A percentile compares a stretch with the other conserved stretches of the same genome.
Conservation (phyloP, 2,329 filamentous ascomycete species). For the Arthrobotrys pseudoclavata region DNA sequence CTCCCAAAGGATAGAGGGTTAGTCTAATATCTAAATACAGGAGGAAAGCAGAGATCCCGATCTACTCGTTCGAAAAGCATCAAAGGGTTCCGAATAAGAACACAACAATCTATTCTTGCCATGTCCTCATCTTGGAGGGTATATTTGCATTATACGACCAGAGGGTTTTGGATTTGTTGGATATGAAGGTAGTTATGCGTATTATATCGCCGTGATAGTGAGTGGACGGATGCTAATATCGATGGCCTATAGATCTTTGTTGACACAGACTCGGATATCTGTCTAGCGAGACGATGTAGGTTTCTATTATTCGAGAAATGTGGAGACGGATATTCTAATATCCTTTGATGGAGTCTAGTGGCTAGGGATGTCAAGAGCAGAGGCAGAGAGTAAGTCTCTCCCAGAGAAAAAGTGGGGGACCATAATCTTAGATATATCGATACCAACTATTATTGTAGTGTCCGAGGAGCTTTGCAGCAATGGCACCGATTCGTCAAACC, state of each 20-base stretch:
- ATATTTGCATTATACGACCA: conserved; percentile 95
- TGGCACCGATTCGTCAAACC: conserved; percentile 98
- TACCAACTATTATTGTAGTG: conserved; percentile 64
- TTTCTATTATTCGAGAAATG: neutral
- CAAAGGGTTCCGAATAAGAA: conserved; percentile 79
- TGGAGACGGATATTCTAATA: conserved; percentile 20
- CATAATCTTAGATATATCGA: neutral
- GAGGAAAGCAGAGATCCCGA: conserved; percentile 87
- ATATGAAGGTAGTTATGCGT: conserved; percentile 79
- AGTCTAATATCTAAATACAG: conserved; percentile 67
- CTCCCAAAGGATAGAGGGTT: conserved; percentile 34
- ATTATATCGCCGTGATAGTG: neutral
- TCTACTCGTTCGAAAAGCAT: conserved; percentile 94
- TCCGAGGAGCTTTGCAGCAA: conserved; percentile 96
- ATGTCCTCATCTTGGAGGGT: conserved; percentile 93
- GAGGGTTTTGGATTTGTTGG: conserved; percentile 85
- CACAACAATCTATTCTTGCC: conserved; percentile 92
- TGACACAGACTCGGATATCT: conserved; percentile 94
- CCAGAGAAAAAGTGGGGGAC: no score
- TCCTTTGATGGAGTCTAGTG: conserved; percentile 51
- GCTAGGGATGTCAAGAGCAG: conserved; percentile 89
- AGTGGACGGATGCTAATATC: conserved; percentile 10
- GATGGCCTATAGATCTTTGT: conserved; percentile 80
- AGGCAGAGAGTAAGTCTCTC: conserved; percentile 75
- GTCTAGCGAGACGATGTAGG: conserved; percentile 86